These are phyloP conservation scores for Aspergillus ruber DNA, from an alignment of 2,329 filamentous ascomycete species.

Conservation along the genomic window DNA sequence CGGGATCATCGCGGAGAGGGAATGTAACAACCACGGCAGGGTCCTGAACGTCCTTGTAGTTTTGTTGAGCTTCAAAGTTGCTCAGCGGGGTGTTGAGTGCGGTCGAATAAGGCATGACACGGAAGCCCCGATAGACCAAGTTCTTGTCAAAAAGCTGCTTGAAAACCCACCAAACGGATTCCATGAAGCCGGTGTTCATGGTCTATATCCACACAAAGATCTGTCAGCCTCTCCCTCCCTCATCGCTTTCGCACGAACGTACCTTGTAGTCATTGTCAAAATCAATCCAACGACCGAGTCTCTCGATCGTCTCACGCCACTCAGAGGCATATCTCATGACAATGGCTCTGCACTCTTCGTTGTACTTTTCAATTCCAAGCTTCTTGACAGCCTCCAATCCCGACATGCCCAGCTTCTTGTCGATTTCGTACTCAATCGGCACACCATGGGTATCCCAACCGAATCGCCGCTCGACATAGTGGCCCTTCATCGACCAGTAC, in stretches of 20 bases:
- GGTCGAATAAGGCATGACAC: conserved; percentile 93
- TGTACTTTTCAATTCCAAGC: conserved; percentile 83
- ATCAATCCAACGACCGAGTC: conserved; percentile 91
- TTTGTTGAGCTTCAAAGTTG: conserved; percentile 91
- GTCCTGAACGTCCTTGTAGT: conserved; percentile 89
- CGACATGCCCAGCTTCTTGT: conserved; percentile 88
- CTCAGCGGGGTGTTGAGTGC: conserved; percentile 82
- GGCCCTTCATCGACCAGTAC: conserved; percentile 97
- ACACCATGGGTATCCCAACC: conserved; percentile 95
- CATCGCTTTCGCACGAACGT: not conserved
- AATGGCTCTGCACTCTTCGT: conserved; percentile 82
- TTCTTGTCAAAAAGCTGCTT: conserved; percentile 88
- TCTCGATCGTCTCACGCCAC: conserved; percentile 82
- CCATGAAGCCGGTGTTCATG: conserved; percentile 95
- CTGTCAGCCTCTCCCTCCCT: not conserved
- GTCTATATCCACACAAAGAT: conserved; percentile 47
- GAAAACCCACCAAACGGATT: conserved; percentile 94
- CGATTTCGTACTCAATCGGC: conserved; percentile 94
- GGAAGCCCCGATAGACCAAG: conserved; percentile 80
- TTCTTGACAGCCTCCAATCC: conserved; percentile 81
- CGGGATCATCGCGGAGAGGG: conserved; percentile 69
- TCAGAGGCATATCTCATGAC: conserved; percentile 86
- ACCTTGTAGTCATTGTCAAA: conserved; percentile 97
- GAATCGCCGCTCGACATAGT: conserved; percentile 84
- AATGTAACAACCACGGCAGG: conserved; percentile 86